Percentiles rank a stretch among this genome's conserved stretches.
Conservation (phyloP, 352 stramenopile genomes). For the Pythium aphanidermatum region DNA sequence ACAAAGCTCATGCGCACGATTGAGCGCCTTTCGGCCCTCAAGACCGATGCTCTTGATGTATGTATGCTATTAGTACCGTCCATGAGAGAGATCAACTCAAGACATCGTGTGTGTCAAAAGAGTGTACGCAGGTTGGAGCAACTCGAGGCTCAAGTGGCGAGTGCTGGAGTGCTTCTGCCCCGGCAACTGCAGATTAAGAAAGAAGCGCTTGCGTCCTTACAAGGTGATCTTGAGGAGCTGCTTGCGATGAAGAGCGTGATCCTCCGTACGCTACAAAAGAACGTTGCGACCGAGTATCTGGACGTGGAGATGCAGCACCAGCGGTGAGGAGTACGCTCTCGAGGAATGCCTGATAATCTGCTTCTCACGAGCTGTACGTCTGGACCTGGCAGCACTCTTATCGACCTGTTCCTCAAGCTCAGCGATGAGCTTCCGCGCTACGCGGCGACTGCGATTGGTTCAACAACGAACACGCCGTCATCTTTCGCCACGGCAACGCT, state of each 20-base stretch:
- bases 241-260: conserved; percentile 34
- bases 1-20: conserved; percentile 24
- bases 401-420: conserved; percentile 46
- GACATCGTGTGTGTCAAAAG: too few relatives aligned
- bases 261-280: conserved; percentile 31
- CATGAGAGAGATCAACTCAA: not conserved
- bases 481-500: not conserved
- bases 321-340: conserved; percentile 14
- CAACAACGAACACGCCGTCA: not conserved
- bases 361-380: not conserved
- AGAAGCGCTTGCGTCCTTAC: conserved; percentile 14
- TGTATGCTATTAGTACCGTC: not conserved
- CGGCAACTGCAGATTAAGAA: conserved; percentile 25
- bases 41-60: conserved; percentile 19
- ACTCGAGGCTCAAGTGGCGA: conserved; percentile 25
- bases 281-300: conserved; percentile 24
- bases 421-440: conserved; percentile 32
- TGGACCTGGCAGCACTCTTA: conserved; percentile 23
- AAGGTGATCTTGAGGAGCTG: conserved; percentile 22
- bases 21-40: conserved; percentile 13
- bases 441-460: not conserved
- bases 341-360: not conserved
- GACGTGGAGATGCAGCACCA: conserved; percentile 41
- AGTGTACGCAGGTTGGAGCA: conserved; percentile 31
- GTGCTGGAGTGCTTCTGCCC: conserved; percentile 18